Evolutionary conservation across 768 basidiomycete genomes (phyloP), one percentile per base, ranked within the genome.

Genomic region (Dentipellis fragilis): DNA sequence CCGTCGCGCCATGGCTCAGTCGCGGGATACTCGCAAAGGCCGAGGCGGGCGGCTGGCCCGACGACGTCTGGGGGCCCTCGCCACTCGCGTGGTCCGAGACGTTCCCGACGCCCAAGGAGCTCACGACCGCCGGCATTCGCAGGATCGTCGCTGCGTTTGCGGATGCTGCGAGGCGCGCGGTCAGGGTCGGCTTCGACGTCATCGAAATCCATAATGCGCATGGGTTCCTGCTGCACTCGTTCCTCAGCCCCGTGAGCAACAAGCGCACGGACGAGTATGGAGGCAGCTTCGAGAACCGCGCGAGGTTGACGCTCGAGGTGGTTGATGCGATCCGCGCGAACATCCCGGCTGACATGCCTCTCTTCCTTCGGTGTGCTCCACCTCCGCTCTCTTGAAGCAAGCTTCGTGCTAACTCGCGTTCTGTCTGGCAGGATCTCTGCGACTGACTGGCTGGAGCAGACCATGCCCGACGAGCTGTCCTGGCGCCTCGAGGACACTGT

Each of bases 401-500:
- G 35, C 10, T 55, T 70, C 29, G 12, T 21, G 7, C 52, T 48
- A 50, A n/a, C 58, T 49, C 19, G 17, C n/a, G 46, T 39, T 40
- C 4, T 17, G 6, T 40, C 39, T 40, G 55, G 22, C 46, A 81
- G 83, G 19, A 68, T 91, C 22, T 85, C 83, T 45, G 90, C 80
- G 1, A 84, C 81, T 0, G 90, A 91, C 56, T 87, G 87, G 83
- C 69, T 87, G 8, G 81, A 83, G 59, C 73, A 79, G 56, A 70
- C 73, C 5, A 68, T 78, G 1, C 79, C 81, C 0, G 69, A 84
- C 56, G 80, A 85, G 58, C 75, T 76, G 11, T 80, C 79, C 6
- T 89, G 89, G 88, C 76, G 77, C 14, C 59, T 78, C 1, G 80
- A 85, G 65, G 89, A 90, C 64, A 87, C 84, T 2, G 79, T 78